phyloP scores from a whole-genome alignment of 106 monocot genomes.

The Narthecium ossifragum region DNA sequence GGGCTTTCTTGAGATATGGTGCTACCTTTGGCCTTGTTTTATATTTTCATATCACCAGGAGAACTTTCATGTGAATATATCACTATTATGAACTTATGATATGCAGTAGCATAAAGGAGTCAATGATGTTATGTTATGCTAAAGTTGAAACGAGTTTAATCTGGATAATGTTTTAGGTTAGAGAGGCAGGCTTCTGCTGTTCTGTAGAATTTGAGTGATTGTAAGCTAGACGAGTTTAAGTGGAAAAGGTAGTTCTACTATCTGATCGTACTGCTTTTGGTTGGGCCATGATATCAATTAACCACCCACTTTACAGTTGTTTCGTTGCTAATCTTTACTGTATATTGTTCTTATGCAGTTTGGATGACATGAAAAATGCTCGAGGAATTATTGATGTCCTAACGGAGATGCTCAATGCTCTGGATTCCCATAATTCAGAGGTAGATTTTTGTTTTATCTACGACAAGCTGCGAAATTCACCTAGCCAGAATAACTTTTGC shows the following conservation, averaged over 20 bases:
- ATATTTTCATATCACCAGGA: no score
- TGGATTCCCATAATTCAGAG: conserved; percentile 55
- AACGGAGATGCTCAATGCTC: conserved; percentile 60
- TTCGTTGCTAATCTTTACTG: no score
- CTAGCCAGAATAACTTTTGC: no score
- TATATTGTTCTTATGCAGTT: conserved; percentile 17
- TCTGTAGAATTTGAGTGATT: neutral
- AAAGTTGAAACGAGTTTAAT: no score
- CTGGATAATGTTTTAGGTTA: neutral
- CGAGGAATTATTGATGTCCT: conserved; percentile 58
- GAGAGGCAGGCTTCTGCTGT: neutral
- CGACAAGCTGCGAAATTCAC: neutral
- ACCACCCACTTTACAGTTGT: no score
- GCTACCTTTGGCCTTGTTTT: no score
- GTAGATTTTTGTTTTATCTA: conserved; percentile 11
- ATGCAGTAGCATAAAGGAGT: no score
- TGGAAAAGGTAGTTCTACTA: neutral
- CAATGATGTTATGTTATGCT: no score
- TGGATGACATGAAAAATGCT: conserved; percentile 55
- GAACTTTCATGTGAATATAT: no score
- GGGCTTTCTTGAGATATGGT: no score
- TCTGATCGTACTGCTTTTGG: neutral
- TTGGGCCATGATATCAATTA: no score
- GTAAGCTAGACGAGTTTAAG: neutral
- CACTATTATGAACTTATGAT: no score